phyloP scores from a whole-genome alignment of 305 asterid species.

The Fraxinus floribunda region DNA sequence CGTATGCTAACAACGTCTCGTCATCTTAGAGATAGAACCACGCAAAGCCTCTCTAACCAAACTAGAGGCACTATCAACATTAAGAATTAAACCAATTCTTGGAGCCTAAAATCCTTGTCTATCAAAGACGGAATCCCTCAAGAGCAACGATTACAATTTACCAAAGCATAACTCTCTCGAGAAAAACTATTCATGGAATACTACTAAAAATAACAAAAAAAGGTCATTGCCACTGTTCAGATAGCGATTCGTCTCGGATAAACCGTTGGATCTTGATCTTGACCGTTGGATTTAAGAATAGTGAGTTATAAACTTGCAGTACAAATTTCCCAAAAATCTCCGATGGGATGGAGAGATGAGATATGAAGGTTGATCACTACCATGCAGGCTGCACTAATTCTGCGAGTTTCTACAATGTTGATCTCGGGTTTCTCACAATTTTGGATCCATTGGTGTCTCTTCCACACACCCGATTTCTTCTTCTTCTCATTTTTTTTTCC shows the following conservation, averaged over 20 bases:
- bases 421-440: neutral
- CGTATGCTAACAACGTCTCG: neutral
- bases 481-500: no score
- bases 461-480: neutral
- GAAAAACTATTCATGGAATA: neutral
- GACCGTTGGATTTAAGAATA: neutral
- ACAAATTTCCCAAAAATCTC: neutral
- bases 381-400: neutral
- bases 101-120: neutral
- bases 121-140: neutral
- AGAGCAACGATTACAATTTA: neutral
- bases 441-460: neutral
- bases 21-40: neutral
- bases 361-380: neutral
- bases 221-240: neutral
- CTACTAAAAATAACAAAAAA: neutral
- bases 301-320: neutral
- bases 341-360: neutral
- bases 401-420: neutral
- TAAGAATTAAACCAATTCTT: neutral
- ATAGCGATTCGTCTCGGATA: neutral
- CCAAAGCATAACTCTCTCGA: neutral
- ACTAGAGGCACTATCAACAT: neutral
- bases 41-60: neutral
- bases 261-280: neutral